Percentiles rank a stretch among this genome's conserved stretches.
phyloP scores from a whole-genome alignment of 305 asterid species.

The Lippia alba region DNA sequence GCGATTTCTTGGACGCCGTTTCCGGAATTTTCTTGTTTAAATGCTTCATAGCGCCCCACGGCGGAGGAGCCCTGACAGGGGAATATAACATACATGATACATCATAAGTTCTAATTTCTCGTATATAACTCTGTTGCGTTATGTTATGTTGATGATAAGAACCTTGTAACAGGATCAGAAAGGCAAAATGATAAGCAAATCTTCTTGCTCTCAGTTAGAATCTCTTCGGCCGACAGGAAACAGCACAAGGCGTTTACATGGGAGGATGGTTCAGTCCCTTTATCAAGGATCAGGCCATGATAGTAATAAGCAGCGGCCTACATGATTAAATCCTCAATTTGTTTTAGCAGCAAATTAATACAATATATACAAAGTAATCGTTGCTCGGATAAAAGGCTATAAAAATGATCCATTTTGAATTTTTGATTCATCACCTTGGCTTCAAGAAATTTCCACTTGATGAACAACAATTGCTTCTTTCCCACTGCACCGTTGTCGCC shows the following conservation, averaged over 20 bases:
- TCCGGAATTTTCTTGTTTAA: constrained; percentile 76
- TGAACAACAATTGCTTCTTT: constrained; percentile 70
- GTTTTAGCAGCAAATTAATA: no score
- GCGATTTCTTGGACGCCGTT: constrained; percentile 72
- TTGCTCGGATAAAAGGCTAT: no score
- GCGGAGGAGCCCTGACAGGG: constrained; percentile 63
- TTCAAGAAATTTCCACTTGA: constrained; percentile 83
- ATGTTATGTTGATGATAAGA: no score
- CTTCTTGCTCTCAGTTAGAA: constrained; percentile 78
- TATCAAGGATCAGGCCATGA: constrained; percentile 75
- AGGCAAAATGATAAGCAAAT: constrained; percentile 80
- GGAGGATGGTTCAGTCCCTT: constrained; percentile 67
- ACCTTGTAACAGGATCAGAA: constrained; percentile 78
- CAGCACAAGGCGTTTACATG: constrained; percentile 68
- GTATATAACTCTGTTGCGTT: no score
- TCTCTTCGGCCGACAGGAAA: constrained; percentile 74
- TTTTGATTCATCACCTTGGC: constrained; percentile 66
- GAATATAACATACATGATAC: no score
- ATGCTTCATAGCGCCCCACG: constrained; percentile 86
- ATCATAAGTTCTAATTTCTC: no score
- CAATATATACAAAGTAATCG: no score
- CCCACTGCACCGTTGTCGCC: constrained; percentile 29
- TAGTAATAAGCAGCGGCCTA: constrained; percentile 91
- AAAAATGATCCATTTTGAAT: no score
- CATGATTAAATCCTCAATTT: no score